Base-by-base conservation (phyloP, 2,329 filamentous ascomycete genomes). In the Lachnellula subtilissima region DNA sequence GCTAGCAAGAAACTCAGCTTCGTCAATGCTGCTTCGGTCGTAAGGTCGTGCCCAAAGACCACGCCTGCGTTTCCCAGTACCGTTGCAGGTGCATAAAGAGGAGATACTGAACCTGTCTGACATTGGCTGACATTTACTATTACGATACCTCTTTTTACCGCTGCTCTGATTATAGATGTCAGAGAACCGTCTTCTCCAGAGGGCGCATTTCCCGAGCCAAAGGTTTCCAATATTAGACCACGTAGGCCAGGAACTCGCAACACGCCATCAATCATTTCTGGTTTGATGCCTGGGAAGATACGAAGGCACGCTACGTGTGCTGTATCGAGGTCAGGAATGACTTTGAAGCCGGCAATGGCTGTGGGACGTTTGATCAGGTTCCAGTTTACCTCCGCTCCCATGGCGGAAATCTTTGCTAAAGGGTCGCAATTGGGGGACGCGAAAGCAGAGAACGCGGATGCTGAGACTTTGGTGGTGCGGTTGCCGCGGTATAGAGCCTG, bases 51-150 rank as follows among this genome's bases (percentile, higher is more conserved):
- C 1, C 86, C 86, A 53, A 86, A 84, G 2, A 88, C 83, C 1
- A 89, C 84, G 2, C 86, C 86, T 7, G 84, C 85, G 42, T 79
- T 76, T 19, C 84, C 85, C 3, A 89, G 74, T 46, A 81, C 79
- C 64, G 84, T 81, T 11, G 78, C 81, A 1, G 81, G 75, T n/a
- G 80, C 81, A 67, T 83, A 84, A 11, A 83, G 72, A 1, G 81
- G 78, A 42, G 75, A 80, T 19, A 84, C 81, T 49, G 75, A 78
- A 9, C 81, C 81, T 2, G 78, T 79, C 59, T 69, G 66, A 42
- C 69, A 89, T 70, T 89, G 86, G 1, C 84, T 87, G 51, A 89
- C 80, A 64, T 88, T 89, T 32, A 89, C 84, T 60, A 89, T 87
- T 37, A 88, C 83, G 45, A 88, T 84, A 6, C 85, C 86, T 53